Evolutionary conservation across 805 yeast genomes (phyloP), one percentile per base, ranked within the genome.

Genomic region (Ogataea angusta): DNA sequence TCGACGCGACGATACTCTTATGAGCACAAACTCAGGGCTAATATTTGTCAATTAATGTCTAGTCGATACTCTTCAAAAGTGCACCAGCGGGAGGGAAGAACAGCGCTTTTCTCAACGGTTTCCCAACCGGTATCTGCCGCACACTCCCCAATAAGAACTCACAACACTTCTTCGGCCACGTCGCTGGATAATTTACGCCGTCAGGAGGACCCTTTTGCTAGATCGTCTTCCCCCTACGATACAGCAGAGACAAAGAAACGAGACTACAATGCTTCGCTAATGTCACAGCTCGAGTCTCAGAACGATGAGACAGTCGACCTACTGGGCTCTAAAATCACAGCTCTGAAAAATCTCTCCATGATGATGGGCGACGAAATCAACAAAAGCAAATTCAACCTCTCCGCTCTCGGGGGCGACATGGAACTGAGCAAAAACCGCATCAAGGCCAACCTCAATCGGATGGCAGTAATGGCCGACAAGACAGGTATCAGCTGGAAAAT

Each of bases 281-380:
- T 80, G 50, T 73, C 82, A 15, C 78, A 76, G 45, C 56, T 83
- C 35, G 90, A 83, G 56, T 69, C 82, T 3, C 90, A 83, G 54
- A 74, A 74, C 45, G 85, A 78, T 25, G 82, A 78, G 42, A 77
- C 80, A 38, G 57, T 78, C 48, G 68, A 70, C 16, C 63, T 70
- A 2, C 74, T 83, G 73, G 67, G 73, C 24, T 69, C 73, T 28
- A 78, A 76, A 48, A 70, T 83, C 15, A 62, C 67, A 35, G 67
- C 76, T 21, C 62, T 83, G 40, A 82, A 81, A 55, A 72, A 72
- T 34, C 60, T 81, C 17, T 70, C 83, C 2, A 34, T 71, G 33
- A 71, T 64, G 48, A 82, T 82, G 74, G 86, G 86, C 12, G 79
- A 74, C 43, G 85, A 82, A 55, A 83, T 82, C 29, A 69, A 57